Base-by-base conservation (phyloP, 371 early-diverging fungal species). In the Choanephora cucurbitarum region DNA sequence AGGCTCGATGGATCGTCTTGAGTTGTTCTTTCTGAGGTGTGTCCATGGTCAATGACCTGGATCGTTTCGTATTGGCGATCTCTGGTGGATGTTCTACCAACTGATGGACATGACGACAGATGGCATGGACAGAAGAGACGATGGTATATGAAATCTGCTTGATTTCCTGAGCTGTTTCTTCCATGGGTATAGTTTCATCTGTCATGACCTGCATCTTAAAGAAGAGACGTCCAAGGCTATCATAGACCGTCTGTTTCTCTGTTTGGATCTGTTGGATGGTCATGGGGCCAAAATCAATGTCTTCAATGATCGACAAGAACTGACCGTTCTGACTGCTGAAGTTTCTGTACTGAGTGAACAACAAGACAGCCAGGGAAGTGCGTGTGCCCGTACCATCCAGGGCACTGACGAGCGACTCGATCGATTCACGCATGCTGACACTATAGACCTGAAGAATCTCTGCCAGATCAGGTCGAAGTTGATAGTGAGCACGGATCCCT, bases 171-270 rank as follows among this genome's bases (percentile, higher is more conserved):
- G 64, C 47, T 1, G 52, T 33, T 1, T 33, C 56, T 3, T 61
- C 42, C 52, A 59, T 45, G 0, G 66, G 17, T 3, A 72, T 45
- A 37, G 49, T 31, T 33, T 83, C 71, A 57, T 85, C 71, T 1
- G 87, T 87, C 21, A 86, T 77, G 33, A 70, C 64, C 51, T 87
- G 87, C 32, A 87, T 75, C 7, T 82, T 75, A 64, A 79, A 84
- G 43, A 90, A 85, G 24, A 91, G 66, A 0, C 75, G 64, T 0
- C 89, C 86, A 17, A 91, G 74, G 18, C 78, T 77, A 58, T 90
- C 87, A 64, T 83, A 86, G 17, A 91, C 57, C 3, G 60, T 60
- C 44, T 89, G 85, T 33, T 69, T 68, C 3, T 58, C 52, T 1
- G 21, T n/a, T 1, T 46, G 24, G 3, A 78, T 44, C 2, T 63